Base-by-base conservation (phyloP, 1,139 yeast genomes). In the Protomyces macrosporus region DNA sequence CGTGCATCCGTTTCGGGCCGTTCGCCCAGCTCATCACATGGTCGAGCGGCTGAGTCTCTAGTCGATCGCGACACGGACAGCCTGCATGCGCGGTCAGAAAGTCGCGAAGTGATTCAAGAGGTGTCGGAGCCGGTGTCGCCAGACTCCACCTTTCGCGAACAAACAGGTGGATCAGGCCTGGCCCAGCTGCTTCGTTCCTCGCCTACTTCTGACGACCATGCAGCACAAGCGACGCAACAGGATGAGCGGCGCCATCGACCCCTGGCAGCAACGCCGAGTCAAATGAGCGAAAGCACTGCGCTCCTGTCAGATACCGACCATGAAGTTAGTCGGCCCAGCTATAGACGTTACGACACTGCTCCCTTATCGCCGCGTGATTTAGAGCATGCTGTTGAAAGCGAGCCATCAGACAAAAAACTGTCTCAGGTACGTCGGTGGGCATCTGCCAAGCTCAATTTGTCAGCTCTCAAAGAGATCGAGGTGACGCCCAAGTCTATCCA, bases 111-210 rank as follows among this genome's bases (percentile, higher is more conserved):
- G 30, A 42, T 42, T 16, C 30, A 42, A 42, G 62, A 58, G 30
- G 56, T 48, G 3, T 58, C 62, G 14, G 62, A 58, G 42, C 62
- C 62, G 32, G 52, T 55, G 14, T 40, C 56, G 33, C 62, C 62
- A 10, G 62, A 58, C 5, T 51, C 53, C 23, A 58, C 62, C 10
- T 37, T 58, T 30, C 45, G 52, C n/a, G 45, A 53, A 6, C 12
- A 30, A n/a, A 4, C 48, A 14, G 23, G 23, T 5, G 48, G 48
- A 10, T 58, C 62, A 4, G 62, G 62, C 12, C 36, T 58, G 16
- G 34, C 56, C 10, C 39, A 39, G 10, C 48, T 58, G n/a, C 37
- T 58, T 4, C 45, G 45, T 7, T 35, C 52, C 6, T 58, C 62
- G 14, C 62, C 62, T 6, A 14, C 48, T 14, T 23, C n/a, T 14